Conservation (phyloP, 2,329 filamentous ascomycete genomes). For the Scytalidium sp. region DNA sequence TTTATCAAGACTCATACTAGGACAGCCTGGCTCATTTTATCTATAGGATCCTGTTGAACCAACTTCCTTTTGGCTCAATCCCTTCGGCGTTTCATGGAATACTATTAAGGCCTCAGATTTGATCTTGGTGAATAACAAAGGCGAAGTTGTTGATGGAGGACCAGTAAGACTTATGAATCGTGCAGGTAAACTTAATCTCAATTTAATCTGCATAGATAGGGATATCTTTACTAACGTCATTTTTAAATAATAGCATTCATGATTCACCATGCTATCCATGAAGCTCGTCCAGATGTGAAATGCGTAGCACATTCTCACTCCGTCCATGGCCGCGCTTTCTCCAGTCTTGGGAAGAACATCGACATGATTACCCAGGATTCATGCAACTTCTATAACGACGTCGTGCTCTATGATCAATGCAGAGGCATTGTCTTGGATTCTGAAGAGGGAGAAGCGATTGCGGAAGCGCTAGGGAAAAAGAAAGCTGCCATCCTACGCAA, state of each 20-base stretch:
- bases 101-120: conserved; percentile 59
- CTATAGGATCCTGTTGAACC: conserved; percentile 53
- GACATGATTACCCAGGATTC: conserved; percentile 54
- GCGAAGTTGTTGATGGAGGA: conserved; percentile 58
- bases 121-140: conserved; percentile 57
- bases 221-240: conserved; percentile 21
- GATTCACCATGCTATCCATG: conserved; percentile 53
- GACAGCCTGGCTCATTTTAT: not conserved
- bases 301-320: conserved; percentile 53
- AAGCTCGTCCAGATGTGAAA: conserved; percentile 50
- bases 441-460: conserved; percentile 44
- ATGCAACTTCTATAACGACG: conserved; percentile 42
- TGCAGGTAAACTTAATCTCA: no score
- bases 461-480: conserved; percentile 36
- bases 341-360: conserved; percentile 52
- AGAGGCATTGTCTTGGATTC: conserved; percentile 45
- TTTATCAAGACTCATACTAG: no score
- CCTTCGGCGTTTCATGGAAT: conserved; percentile 58
- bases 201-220: no score
- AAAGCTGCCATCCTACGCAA: conserved; percentile 48
- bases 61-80: conserved; percentile 63
- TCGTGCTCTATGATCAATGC: conserved; percentile 33
- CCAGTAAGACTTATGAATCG: conserved; percentile 40
- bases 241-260: conserved; percentile 49
- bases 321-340: conserved; percentile 55